phyloP scores from a whole-genome alignment of 768 basidiomycete species.

The Tylopilus felleus region DNA sequence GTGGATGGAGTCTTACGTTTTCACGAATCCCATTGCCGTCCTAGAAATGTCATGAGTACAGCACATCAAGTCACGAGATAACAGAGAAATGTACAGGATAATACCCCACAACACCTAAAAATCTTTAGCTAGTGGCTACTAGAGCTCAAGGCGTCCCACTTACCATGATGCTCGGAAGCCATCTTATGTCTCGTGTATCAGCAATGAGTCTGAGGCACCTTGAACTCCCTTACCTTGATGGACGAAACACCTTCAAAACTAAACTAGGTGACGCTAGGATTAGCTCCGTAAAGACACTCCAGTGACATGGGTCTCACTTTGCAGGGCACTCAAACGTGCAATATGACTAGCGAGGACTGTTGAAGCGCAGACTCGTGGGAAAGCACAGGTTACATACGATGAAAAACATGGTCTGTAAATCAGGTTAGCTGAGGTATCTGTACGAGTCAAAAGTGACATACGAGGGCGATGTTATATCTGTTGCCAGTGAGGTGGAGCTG shows the following conservation, averaged over 20 bases:
- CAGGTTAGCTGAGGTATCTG: neutral
- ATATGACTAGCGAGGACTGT: slow-evolving; percentile 19
- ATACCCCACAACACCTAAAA: slow-evolving; percentile 61
- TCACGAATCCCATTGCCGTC: slow-evolving; percentile 65
- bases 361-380: neutral
- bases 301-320: slow-evolving; percentile 40
- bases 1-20: slow-evolving; percentile 39
- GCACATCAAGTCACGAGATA: neutral
- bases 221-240: slow-evolving; percentile 46
- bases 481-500: slow-evolving; percentile 56
- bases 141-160: slow-evolving; percentile 7
- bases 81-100: slow-evolving; percentile 43
- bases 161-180: slow-evolving; percentile 67
- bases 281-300: neutral
- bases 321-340: slow-evolving; percentile 60
- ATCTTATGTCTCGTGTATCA: slow-evolving; percentile 32
- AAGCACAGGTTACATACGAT: slow-evolving; percentile 42
- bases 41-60: slow-evolving; percentile 28
- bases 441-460: slow-evolving; percentile 24
- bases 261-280: slow-evolving; percentile 7
- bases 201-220: neutral
- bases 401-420: slow-evolving; percentile 61
- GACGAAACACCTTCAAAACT: slow-evolving; percentile 59
- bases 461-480: slow-evolving; percentile 65
- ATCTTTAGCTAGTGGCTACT: neutral